A percentile compares a stretch with the other conserved stretches of the same genome.
Evolutionary conservation across 164 flowering plant genomes (phyloP).

Genomic region (Stephania cephalantha): DNA sequence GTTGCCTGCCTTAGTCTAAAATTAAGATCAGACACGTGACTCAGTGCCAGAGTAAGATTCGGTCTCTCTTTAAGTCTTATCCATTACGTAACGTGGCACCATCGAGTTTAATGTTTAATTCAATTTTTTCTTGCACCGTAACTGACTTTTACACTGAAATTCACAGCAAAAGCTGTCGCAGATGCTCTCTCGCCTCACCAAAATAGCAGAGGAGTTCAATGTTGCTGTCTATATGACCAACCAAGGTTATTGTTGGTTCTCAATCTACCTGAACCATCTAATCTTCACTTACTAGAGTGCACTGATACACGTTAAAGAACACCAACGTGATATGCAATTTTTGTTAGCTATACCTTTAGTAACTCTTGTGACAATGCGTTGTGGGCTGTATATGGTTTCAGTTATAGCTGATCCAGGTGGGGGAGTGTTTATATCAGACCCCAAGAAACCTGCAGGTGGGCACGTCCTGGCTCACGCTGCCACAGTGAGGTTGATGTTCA

Average conservation of each 20-base stretch:
- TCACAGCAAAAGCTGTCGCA: conserved; percentile 97
- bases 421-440: conserved; percentile 85
- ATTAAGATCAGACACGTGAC: neutral
- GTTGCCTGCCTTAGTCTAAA: too few relatives aligned
- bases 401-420: conserved; percentile 98
- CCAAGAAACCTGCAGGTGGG: conserved; percentile 99
- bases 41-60: neutral
- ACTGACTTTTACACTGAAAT: neutral
- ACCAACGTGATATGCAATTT: too few relatives aligned
- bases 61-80: neutral
- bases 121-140: neutral
- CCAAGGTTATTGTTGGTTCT: conserved; percentile 47
- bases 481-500: conserved; percentile 88
- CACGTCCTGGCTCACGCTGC: conserved; percentile 98
- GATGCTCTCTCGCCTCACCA: conserved; percentile 85
- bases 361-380: neutral
- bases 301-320: too few relatives aligned
- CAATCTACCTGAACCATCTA: neutral
- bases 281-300: too few relatives aligned
- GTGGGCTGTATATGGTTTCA: conserved; percentile 27
- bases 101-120: neutral
- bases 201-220: conserved; percentile 95
- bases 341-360: too few relatives aligned
- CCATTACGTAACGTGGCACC: neutral
- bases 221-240: conserved; percentile 98